Conservation (phyloP, 2,329 filamentous ascomycete species). For the Paracamarosporium sp. region DNA sequence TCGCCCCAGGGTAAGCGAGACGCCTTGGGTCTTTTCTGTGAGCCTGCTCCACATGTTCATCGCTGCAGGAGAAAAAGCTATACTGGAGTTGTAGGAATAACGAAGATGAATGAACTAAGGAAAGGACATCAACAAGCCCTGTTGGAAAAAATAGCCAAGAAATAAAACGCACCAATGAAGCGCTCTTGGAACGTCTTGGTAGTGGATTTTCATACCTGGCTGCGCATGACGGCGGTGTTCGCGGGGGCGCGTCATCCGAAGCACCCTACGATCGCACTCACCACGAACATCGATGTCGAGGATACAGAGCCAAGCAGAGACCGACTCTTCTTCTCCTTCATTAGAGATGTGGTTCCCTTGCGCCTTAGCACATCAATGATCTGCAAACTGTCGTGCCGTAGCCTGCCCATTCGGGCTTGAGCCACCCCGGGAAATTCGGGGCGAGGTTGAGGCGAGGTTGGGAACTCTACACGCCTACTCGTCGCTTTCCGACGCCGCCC, state of each 20-base stretch:
- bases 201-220: not conserved
- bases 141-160: no score
- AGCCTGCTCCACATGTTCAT: not conserved
- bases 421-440: not conserved
- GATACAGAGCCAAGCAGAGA: no score
- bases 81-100: not conserved
- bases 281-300: not conserved
- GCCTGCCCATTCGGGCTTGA: not conserved
- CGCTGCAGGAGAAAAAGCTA: not conserved
- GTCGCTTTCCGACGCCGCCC: conserved; percentile 2
- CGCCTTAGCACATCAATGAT: not conserved
- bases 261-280: not conserved
- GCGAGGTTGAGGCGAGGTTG: not conserved
- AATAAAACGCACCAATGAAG: not conserved
- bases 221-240: not conserved
- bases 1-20: not conserved
- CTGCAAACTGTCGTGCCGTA: not conserved
- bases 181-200: not conserved
- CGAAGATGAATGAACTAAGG: no score
- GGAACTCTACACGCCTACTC: not conserved
- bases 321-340: no score
- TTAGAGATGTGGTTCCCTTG: no score
- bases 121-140: not conserved
- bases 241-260: not conserved
- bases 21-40: not conserved